Evolutionary conservation across 129 eudicot species (phyloP), one percentile per base, ranked within the genome.

Genomic region (Calendula officinalis): DNA sequence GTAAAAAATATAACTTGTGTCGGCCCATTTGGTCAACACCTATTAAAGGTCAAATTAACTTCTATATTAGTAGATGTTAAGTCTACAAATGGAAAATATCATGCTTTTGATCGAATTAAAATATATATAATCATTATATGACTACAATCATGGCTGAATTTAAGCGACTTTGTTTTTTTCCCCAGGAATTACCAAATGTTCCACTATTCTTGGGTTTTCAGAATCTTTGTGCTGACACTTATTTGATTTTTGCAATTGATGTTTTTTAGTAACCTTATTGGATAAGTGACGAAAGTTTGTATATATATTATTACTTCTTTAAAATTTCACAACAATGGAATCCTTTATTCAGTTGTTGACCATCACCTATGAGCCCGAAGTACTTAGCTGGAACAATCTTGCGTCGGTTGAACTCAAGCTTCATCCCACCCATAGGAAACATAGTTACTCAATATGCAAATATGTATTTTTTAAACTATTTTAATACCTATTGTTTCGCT

Each of bases 21-120:
- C 97, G 97, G 15, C 99, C 99, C 46, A 86, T 94, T 63, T 94
- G 99, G 99, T 94, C 97, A 5, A 97, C 99, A 65, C 97, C 99
- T 27, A 94, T 94, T 64, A 97, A 94, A 61, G 99, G 89, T 76
- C 89, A 81, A 81, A 97, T 95, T 94, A 22, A 64, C 80, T 37
- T 77, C 97, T 64, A 81, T 94, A 12, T 78, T 89, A 66, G 68
- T 80, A 37, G 94, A 82, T 70, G 90, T 94, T 42, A 86, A 94
- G 61, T 80, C 76, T 12, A 79, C 75, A 86, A 83, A 86, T 68
- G 81, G 79, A 7, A 76, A 86, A 4, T 94, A 88, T 78, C 99
- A 97, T 63, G 99, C 99, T 48, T 89, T 83, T 78, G 75, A 78
- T 41, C 78, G 94, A 14, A 86, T 94, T 35, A 88, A 57, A 94